These are phyloP conservation scores for Colletotrichum chlorophyti DNA, from an alignment of 2,329 filamentous ascomycete genomes.

Conservation along the genomic window DNA sequence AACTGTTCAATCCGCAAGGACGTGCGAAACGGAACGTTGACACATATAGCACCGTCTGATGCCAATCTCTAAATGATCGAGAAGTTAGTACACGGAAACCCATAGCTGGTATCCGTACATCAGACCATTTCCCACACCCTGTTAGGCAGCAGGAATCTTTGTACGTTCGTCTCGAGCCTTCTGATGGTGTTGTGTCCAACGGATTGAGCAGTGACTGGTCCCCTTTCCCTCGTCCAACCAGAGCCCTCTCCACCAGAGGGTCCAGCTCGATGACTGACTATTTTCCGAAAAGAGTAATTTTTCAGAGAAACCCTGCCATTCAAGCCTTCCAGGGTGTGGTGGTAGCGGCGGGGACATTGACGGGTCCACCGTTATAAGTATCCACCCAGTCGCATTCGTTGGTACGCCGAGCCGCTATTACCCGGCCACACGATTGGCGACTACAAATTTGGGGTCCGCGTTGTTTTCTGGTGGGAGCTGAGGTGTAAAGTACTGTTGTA, in stretches of 20 bases:
- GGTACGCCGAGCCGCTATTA: conserved; percentile 5
- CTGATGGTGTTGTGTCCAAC: neutral
- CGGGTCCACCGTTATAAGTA: too few relatives aligned
- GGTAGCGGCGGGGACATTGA: too few relatives aligned
- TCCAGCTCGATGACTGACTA: too few relatives aligned
- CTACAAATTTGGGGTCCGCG: neutral
- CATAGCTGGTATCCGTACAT: neutral
- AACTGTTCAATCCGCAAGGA: too few relatives aligned
- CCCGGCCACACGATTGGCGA: conserved; percentile 16
- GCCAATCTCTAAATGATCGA: too few relatives aligned
- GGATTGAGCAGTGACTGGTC: neutral
- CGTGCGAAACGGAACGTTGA: too few relatives aligned
- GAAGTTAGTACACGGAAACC: too few relatives aligned
- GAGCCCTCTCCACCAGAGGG: neutral
- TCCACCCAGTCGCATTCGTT: conserved; percentile 2
- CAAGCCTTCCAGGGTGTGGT: too few relatives aligned
- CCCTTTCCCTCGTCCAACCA: neutral
- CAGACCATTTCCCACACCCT: neutral
- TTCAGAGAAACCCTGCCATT: too few relatives aligned
- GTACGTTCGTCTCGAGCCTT: neutral
- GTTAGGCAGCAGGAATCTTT: conserved; percentile 25
- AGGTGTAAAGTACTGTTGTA: too few relatives aligned
- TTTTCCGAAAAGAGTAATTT: conserved; percentile 26
- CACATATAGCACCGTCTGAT: too few relatives aligned
- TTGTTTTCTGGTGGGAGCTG: neutral